Base-by-base conservation (phyloP, 495 filamentous ascomycete genomes). In the Aspergillus cavernicola region DNA sequence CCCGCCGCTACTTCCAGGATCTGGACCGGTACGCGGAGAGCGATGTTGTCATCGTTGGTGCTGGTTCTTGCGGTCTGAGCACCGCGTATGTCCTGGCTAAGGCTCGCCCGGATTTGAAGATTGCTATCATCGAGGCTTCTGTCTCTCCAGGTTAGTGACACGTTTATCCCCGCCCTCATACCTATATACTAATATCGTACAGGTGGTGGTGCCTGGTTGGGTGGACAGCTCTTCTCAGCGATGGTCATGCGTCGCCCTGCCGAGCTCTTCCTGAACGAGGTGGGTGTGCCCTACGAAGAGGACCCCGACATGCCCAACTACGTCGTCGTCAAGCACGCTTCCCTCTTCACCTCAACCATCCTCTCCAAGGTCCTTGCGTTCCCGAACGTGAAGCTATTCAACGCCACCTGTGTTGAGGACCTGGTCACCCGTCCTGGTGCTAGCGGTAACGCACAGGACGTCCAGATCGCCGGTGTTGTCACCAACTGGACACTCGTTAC, bases 161-260 rank as follows among this genome's bases (percentile, higher is more conserved):
- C 4, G 39, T 37, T 1, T 24, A 37, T n/a, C 13, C 1, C 11
- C 8, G 4, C 12, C 15, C n/a, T 13, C 37, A 40, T 28, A 22
- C 9, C 16, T 33, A 24, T 6, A 36, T 31, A 55, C 36, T 29
- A 13, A 28, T 11, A n/a, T 33, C 6, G 62, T 19, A 5, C 33
- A 76, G 79, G 90, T 55, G 90, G 90, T 63, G 90, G 90, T 64
- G 89, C 90, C 50, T 96, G 90, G 90, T 82, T 96, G 29, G 90
- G 90, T 59, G 90, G 90, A 40, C 90, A 96, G 72, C 85, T 95
- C 38, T 95, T 96, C 79, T 85, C 80, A 60, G 90, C 89, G 48
- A 96, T 96, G 90, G 82, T 96, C 52, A 88, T 96, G 83, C 88
- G 90, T 59, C 92, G 91, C 73, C 89, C 90, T 15, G 90, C 90